A percentile compares a stretch with the other conserved stretches of the same genome.
phyloP scores from a whole-genome alignment of 495 filamentous ascomycete species.

The Penicillium manginii region DNA sequence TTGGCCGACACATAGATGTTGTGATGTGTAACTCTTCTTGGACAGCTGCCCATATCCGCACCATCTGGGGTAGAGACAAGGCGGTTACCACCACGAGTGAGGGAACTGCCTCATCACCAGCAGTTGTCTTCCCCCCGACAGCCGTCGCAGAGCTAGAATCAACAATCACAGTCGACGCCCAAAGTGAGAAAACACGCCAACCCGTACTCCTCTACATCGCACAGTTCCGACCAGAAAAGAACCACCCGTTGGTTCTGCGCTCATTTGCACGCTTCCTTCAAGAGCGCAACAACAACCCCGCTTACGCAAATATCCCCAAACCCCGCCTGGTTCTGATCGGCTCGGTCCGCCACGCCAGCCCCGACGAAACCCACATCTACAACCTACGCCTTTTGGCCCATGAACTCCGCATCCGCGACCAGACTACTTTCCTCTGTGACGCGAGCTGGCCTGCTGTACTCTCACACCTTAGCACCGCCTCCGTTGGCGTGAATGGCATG shows the following conservation, averaged over 20 bases:
- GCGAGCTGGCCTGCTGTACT: conserved; percentile 86
- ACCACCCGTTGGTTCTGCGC: conserved; percentile 80
- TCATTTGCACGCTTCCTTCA: conserved; percentile 76
- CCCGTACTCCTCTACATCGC: conserved; percentile 86
- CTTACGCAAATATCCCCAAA: conserved; percentile 20
- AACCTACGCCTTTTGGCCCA: conserved; percentile 85
- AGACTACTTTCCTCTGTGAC: conserved; percentile 85
- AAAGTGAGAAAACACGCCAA: conserved; percentile 68
- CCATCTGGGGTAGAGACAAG: conserved; percentile 68
- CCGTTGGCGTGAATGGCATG: conserved; percentile 93
- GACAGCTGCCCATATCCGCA: conserved; percentile 83
- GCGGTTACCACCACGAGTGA: conserved; percentile 33
- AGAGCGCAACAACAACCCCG: conserved; percentile 52
- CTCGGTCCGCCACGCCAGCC: conserved; percentile 76
- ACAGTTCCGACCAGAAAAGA: conserved; percentile 97
- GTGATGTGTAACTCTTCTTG: conserved; percentile 97
- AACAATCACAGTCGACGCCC: conserved; percentile 66
- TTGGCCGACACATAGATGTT: conserved; percentile 80
- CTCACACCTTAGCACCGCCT: conserved; percentile 70
- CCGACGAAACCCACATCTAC: conserved; percentile 87
- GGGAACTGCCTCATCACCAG: conserved; percentile 31
- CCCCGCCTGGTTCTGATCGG: conserved; percentile 79
- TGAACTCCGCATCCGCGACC: conserved; percentile 81
- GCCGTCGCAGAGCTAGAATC: conserved; percentile 81
- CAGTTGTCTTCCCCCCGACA: conserved; percentile 88